Evolutionary conservation across 2,329 filamentous ascomycete species (phyloP), one percentile per base, ranked within the genome.

Genomic region (Aspergillus chevalieri): DNA sequence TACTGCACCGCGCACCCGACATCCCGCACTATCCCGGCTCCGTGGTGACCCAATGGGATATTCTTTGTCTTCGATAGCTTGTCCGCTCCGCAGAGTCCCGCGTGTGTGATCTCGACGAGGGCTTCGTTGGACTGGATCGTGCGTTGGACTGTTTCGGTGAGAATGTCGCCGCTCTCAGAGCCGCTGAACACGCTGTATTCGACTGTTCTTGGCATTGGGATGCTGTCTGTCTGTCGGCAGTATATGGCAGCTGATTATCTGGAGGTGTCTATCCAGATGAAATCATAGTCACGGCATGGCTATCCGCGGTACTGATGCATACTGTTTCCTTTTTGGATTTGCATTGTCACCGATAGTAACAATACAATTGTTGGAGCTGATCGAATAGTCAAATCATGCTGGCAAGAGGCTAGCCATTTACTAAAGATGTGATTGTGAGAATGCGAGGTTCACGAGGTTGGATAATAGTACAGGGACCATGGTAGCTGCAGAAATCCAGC

Each of bases 11-110:
- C 24, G 10, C 36, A 43, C 12, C 56, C 58, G 22, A 59, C 24
- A 43, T 58, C 55, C n/a, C 44, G 47, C 34, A 59, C 57, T n/a
- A 53, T 47, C 10, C 58, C 58, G 10, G 56, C 52, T 5, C 55
- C 57, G 48, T 61, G 57, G 24, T 61, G 58, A 12, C 58, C 58
- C 14, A 61, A 9, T 10, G 42, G 41, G 15, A 48, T 43, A 14
- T 12, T 38, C 12, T 46, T 43, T 22, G 24, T 38, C 38, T 43
- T 50, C 47, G 47, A 57, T 24, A 50, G 47, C 24, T 46, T 48
- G 41, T 57, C 54, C 7, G 52, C 52, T 19, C 54, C 54, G 42
- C 54, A 57, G 26, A 57, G 41, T 8, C 52, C 54, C 4, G 54
- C 49, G 21, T 54, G 48, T 3, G 50, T 47, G 42, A 57, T 51